Base-by-base conservation (phyloP, 1,284 basidiomycete species). In the Fomitopsis betulina region DNA sequence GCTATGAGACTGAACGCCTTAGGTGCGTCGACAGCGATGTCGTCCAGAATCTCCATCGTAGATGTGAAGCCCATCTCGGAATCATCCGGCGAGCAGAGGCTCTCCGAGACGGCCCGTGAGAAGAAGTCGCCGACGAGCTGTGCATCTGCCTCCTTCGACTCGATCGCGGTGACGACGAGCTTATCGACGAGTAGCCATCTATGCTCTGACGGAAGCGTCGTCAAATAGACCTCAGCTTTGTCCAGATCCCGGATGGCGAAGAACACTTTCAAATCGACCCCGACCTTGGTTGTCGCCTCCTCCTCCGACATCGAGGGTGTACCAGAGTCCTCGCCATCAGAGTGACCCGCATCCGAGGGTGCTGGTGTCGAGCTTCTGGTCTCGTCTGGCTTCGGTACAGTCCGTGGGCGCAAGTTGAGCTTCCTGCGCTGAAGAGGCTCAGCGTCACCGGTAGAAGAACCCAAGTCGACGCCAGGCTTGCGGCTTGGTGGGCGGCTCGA, bases 221-320 rank as follows among this genome's bases (percentile, higher is more conserved):
- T 80, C 73, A 96, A 91, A 74, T 94, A 93, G 55, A 86, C 84
- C 62, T 95, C 89, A 25, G 91, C 96, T 71, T 98, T 95, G 47
- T 86, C 83, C 58, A 98, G 72, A 68, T 89, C 89, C 67, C 89
- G 86, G 39, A 91, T 80, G 54, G 79, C 80, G 70, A 93, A 86
- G 72, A 88, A 84, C 72, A 92, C 89, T 72, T 89, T 89, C 66
- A 79, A 77, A 69, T 95, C 91, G 67, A 93, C 89, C 35, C 77
- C 79, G 62, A 97, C 88, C 81, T 91, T 93, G 71, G 83, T 83
- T 76, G 84, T 82, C 42, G 87, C 90, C 9, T 87, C 85, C 9
- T 78, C 85, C 64, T 88, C 89, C 1, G 84, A 80, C 84, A 93
- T 86, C 57, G 81, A 76, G 43, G 73, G 67, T 30, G 69, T 70